Evolutionary conservation across 306 rosid genomes (phyloP), one percentile per base, ranked within the genome.

Genomic region (Castanopsis chinensis): DNA sequence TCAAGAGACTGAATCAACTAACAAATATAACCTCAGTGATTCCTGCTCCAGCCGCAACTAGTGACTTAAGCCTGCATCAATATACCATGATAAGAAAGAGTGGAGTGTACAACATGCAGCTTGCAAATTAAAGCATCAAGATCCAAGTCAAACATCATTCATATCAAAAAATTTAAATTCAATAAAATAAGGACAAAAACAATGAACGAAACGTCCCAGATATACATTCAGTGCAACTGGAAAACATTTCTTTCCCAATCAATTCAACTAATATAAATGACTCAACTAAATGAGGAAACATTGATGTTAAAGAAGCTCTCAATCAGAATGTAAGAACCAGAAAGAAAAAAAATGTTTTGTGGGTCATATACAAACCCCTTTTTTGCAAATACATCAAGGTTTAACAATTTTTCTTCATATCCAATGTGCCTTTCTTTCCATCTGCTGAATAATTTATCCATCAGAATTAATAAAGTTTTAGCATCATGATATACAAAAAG

Each of bases 1-100:
- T 27, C 3, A 85, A 88, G 81, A 82, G 81, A 86, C 83, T 70
- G 97, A 90, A 74, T 94, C 97, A 80, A 94, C 84, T 78, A 94
- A 82, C 10, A 19, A 21, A 67, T 6, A 7, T 35, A n/a, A 6
- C 74, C n/a, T 68, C 57, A 82, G 95, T 81, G 78, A 91, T 83
- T 85, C 99, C 97, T 73, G 97, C 97, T 82, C 94, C 97, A 55
- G 94, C 97, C 77, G 97, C 97, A 79, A 86, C 51, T 30, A 84
- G 84, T 51, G 99, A 94, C 83, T 94, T 97, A 85, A 65, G 99
- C 92, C 98, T 92, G 96, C 92, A 87, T 78, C 73, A 88, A 49
- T 79, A 83, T 79, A 83, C 78, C 74, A 76, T n/a, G 54, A 79
- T 85, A 75, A 88, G 88, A 76, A 75, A 77, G 45, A 72, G 6